Conservation (phyloP, 78 protist species). For the Pigoraptor vietnamica region DNA sequence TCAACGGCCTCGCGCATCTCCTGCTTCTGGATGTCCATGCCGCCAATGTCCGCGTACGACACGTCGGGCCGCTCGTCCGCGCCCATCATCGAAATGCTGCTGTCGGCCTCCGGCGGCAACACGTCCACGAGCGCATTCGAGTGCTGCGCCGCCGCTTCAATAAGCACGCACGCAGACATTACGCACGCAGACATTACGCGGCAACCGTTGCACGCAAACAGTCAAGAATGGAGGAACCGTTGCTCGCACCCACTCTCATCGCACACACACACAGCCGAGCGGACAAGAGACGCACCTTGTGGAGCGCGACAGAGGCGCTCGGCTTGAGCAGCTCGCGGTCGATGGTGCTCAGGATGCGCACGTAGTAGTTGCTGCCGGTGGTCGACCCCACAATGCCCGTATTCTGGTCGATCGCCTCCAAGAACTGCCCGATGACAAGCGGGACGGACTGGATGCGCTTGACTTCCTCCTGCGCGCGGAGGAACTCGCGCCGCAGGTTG, state of each 20-base stretch:
- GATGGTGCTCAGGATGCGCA: conserved; percentile 93
- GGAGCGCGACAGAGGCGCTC: conserved; percentile 94
- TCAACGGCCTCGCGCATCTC: conserved; percentile 99
- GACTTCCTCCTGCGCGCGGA: conserved; percentile 87
- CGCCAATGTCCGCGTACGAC: conserved; percentile 95
- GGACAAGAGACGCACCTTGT: conserved; percentile 41
- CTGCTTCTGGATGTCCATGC: conserved; percentile 99
- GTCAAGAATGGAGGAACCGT: neutral
- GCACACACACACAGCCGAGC: conserved; percentile 7
- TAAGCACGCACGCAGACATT: neutral
- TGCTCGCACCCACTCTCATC: neutral
- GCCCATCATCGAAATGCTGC: conserved; percentile 80
- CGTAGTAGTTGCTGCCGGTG: conserved; percentile 89
- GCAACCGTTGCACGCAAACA: neutral
- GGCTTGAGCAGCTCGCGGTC: conserved; percentile 99
- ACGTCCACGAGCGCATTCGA: conserved; percentile 93
- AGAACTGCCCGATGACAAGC: conserved; percentile 96
- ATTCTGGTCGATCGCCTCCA: conserved; percentile 96
- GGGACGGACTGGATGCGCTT: conserved; percentile 98
- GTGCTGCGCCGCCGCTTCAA: conserved; percentile 37
- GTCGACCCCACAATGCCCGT: conserved; percentile 90
- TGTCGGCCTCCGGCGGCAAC: conserved; percentile 98
- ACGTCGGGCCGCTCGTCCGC: conserved; percentile 48
- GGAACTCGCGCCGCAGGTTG: conserved; percentile 88
- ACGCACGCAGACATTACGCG: neutral